These are phyloP conservation scores for Torulaspora delbrueckii DNA, from an alignment of 805 yeast genomes.

Conservation along the genomic window DNA sequence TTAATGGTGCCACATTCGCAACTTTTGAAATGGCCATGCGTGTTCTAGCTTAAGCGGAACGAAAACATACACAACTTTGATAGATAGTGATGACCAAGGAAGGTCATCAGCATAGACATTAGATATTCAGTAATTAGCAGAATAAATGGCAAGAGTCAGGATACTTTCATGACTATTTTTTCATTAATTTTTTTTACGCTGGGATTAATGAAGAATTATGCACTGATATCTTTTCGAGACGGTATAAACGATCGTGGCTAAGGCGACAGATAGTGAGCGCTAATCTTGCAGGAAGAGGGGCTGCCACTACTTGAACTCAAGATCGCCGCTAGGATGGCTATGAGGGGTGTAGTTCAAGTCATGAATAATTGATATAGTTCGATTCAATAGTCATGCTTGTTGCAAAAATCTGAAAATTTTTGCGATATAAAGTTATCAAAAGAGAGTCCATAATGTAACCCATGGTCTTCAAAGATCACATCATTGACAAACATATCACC, in stretches of 20 bases:
- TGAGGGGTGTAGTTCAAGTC: not conserved
- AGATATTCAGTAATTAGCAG: not conserved
- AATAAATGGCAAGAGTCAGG: not conserved
- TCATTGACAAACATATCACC: not conserved
- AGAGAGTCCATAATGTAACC: not conserved
- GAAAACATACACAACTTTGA: not conserved
- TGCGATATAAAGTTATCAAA: not conserved
- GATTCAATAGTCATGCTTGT: not conserved
- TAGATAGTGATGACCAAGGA: not conserved
- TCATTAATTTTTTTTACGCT: not conserved
- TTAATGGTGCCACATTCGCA: slow-evolving; percentile 93
- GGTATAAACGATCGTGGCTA: not conserved
- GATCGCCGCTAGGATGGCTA: not conserved
- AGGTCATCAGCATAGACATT: not conserved
- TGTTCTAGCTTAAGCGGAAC: slow-evolving; percentile 39
- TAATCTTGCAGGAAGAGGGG: not conserved
- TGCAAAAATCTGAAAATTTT: not conserved
- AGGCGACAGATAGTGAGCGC: not conserved
- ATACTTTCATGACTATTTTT: not conserved
- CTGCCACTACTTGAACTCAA: not conserved
- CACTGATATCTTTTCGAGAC: not conserved
- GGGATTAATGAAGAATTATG: not conserved
- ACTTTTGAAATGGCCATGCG: slow-evolving; percentile 91
- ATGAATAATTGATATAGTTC: not conserved
- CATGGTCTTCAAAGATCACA: not conserved